Evolutionary conservation across 1,284 basidiomycete genomes (phyloP), one percentile per base, ranked within the genome.

Genomic region (Clitocybe nebularis): DNA sequence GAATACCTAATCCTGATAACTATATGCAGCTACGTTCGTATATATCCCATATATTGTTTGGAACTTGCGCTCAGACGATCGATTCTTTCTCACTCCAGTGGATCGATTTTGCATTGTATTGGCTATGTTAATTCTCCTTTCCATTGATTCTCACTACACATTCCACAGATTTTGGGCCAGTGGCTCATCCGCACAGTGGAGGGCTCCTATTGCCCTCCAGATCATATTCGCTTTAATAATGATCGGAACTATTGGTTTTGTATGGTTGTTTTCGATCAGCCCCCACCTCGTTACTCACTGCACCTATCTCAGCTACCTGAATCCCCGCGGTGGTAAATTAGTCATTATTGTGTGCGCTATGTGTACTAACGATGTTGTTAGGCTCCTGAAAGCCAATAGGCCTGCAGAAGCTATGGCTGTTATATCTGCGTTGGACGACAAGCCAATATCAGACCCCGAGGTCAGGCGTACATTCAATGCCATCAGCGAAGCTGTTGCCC

Each of bases 151-250:
- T 28, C 40, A 42, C 26, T 7, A 26, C 14, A 30, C 38, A 14
- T 45, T 21, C 24, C n/a, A n/a, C 36, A 79, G 75, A 36, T 79
- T 74, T 54, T 79, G 73, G 73, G 62, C 66, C 8, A 61, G 63
- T 21, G 59, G 52, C 8, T 77, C 74, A 10, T 77, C 77, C 11
- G 74, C 77, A 0, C 78, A 83, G 57, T 85, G 82, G 83, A 64
- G 82, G 41, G 76, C 79, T n/a, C 83, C 84, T 1, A 75, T 87
- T 32, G 77, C 79, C 1, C 63, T 87, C 26, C 84, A 88, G 55
- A 78, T 81, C 38, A 38, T 79, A 5, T 72, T 87, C 38, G 81
- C 81, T 2, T 44, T 79, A 4, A 62, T 83, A 33, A 79, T 86
- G 69, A 68, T 84, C 36, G 48, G 68, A 44, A 71, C 71, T 10